phyloP scores from a whole-genome alignment of 1,284 basidiomycete species.

The Schizopora paradoxa region DNA sequence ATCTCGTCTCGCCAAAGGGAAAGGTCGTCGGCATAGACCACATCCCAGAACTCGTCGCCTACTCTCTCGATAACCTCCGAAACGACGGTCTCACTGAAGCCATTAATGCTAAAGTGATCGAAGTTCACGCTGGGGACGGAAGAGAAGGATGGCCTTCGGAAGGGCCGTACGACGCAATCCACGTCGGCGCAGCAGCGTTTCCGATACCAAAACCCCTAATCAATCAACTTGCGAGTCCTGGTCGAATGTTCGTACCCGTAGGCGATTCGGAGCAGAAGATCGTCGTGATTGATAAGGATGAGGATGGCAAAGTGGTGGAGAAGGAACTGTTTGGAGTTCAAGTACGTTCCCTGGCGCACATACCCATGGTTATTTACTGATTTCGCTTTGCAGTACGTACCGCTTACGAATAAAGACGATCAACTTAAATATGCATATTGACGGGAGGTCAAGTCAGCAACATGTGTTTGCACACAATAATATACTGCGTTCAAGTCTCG shows the following conservation, averaged over 20 bases:
- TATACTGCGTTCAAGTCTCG: no score
- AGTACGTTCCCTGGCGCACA: slow-evolving; percentile 40
- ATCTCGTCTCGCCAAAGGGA: slow-evolving; percentile 55
- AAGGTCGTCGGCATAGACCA: slow-evolving; percentile 92
- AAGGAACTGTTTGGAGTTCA: slow-evolving; percentile 76
- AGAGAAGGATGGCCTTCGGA: slow-evolving; percentile 49
- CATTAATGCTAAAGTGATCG: slow-evolving; percentile 48
- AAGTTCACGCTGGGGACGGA: slow-evolving; percentile 77
- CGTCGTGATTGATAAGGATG: slow-evolving; percentile 78
- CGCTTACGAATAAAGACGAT: slow-evolving; percentile 33
- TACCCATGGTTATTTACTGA: neutral
- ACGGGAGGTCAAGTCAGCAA: no score
- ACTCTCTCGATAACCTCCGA: slow-evolving; percentile 64
- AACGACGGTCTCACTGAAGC: slow-evolving; percentile 60
- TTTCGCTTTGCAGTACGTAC: slow-evolving; percentile 33
- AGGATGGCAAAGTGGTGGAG: slow-evolving; percentile 60
- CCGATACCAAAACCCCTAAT: slow-evolving; percentile 69
- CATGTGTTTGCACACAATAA: no score
- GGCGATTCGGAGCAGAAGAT: slow-evolving; percentile 63
- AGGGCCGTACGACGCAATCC: slow-evolving; percentile 85
- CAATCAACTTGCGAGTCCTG: slow-evolving; percentile 78
- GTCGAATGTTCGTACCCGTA: slow-evolving; percentile 93
- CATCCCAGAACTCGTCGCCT: slow-evolving; percentile 70
- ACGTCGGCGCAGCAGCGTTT: slow-evolving; percentile 91
- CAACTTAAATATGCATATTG: slow-evolving; percentile 19